Conservation (phyloP, 352 stramenopile species). For the Phytophthora idaei region DNA sequence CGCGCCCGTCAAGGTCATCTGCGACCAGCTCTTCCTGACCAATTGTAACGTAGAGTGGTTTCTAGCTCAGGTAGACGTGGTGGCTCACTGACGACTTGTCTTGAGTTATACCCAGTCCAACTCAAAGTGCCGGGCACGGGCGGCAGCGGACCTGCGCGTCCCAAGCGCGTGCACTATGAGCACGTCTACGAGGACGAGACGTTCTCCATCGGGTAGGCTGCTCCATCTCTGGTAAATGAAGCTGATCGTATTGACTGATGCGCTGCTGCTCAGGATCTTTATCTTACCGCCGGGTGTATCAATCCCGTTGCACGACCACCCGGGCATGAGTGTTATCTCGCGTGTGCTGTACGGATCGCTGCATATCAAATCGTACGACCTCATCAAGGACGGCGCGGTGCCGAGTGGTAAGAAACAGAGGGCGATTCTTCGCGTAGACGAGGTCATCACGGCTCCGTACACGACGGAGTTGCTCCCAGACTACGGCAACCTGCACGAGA, state of each 20-base stretch:
- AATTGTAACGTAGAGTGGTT: conserved; percentile 51
- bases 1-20: conserved; percentile 65
- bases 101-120: conserved; percentile 47
- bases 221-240: not conserved
- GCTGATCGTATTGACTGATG: not conserved
- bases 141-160: conserved; percentile 6
- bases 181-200: conserved; percentile 84
- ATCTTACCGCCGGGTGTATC: conserved; percentile 72
- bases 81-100: not conserved
- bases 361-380: conserved; percentile 67
- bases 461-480: conserved; percentile 77
- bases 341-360: conserved; percentile 79
- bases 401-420: conserved; percentile 22
- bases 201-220: conserved; percentile 77
- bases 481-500: conserved; percentile 79
- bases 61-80: not conserved
- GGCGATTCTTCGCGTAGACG: conserved; percentile 52
- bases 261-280: conserved; percentile 62
- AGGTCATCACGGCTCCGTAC: conserved; percentile 52
- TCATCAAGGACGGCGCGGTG: conserved; percentile 31
- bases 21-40: conserved; percentile 64
- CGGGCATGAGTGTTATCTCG: conserved; percentile 86
- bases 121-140: conserved; percentile 48
- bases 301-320: conserved; percentile 85
- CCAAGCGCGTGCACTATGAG: conserved; percentile 65